Base-by-base conservation (phyloP, 371 early-diverging fungal genomes). In the Saksenaea vasiformis region DNA sequence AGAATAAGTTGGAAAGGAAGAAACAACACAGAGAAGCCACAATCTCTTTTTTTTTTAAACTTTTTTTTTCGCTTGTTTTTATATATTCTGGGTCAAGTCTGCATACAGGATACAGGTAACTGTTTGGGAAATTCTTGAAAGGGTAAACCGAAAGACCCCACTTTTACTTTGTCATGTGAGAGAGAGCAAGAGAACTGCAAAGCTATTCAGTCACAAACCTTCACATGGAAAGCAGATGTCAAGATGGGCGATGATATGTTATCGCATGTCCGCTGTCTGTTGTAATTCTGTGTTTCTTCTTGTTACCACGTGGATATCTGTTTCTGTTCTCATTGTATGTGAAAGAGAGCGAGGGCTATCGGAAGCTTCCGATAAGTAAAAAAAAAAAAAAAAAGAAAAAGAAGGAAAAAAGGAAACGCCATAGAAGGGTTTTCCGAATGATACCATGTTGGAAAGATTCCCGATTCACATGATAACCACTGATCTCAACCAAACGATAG, bases 211-310 rank as follows among this genome's bases (percentile, higher is more conserved):
- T 47, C 51, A 47, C 51, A 47, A 47, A 47, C n/a, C 51, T 47
- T 47, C 51, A 47, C 51, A 47, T 47, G 51, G 51, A 47, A 10
- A 19, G 22, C 22, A 47, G 19, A 47, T 47, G 51, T 47, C 51
- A 47, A 19, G 51, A 17, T 22, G n/a, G 51, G 51, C 17, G 51
- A 31, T 47, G 51, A 47, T 47, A 19, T 17, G 24, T 22, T 47
- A 47, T 47, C 51, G 51, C 51, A 47, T 47, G 51, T 47, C 14
- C 51, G 22, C 22, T 47, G 19, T 22, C 22, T 47, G 17, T 47
- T 10, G 10, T n/a, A n/a, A 19, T 10, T 22, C 51, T 22, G 22
- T 5, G 19, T 22, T n/a, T 22, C 51, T 22, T 47, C 51, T 19
- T 19, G 8, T 11, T 47, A 39, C 51, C 51, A 47, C 51, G 51